A percentile compares a stretch with the other conserved stretches of the same genome.
These are phyloP conservation scores for Globisporangium takayamanum DNA, from an alignment of 352 stramenopile species.

Conservation along the genomic window DNA sequence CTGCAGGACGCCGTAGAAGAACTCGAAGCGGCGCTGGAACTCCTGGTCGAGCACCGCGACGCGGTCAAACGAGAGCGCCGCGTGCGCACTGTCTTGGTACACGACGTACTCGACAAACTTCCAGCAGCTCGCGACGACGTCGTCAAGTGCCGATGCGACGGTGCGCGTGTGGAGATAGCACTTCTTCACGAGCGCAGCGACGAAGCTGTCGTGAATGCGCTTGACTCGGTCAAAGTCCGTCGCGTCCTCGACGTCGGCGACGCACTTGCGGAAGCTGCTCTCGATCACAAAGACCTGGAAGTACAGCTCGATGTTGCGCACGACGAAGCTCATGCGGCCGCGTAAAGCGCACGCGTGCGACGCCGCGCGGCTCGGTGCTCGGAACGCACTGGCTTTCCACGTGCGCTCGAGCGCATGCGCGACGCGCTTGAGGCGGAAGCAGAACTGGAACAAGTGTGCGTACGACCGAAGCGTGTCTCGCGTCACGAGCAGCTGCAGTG, in stretches of 20 bases:
- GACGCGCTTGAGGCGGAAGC: slow-evolving; percentile 70
- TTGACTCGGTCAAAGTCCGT: slow-evolving; percentile 68
- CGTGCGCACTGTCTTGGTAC: slow-evolving; percentile 22
- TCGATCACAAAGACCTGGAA: slow-evolving; percentile 81
- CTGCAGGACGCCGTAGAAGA: slow-evolving; percentile 56
- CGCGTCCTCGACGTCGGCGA: slow-evolving; percentile 38
- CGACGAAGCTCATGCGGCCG: slow-evolving; percentile 67
- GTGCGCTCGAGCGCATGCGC: slow-evolving; percentile 53
- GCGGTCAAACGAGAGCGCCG: slow-evolving; percentile 21
- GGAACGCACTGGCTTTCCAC: slow-evolving; percentile 47
- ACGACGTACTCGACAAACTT: slow-evolving; percentile 61
- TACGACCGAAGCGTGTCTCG: slow-evolving; percentile 51
- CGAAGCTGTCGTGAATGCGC: slow-evolving; percentile 60
- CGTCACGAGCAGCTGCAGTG: slow-evolving; percentile 61
- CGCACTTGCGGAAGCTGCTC: slow-evolving; percentile 46
- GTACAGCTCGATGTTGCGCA: slow-evolving; percentile 65
- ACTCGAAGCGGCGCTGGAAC: slow-evolving; percentile 53
- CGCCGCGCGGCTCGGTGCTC: slow-evolving; percentile 12
- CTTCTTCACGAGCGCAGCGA: slow-evolving; percentile 54
- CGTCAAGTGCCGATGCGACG: slow-evolving; percentile 46
- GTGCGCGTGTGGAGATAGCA: slow-evolving; percentile 70
- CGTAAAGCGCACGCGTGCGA: slow-evolving; percentile 31
- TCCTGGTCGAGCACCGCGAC: slow-evolving; percentile 40
- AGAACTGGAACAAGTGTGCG: slow-evolving; percentile 72
- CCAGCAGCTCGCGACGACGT: slow-evolving; percentile 62